A percentile compares a stretch with the other conserved stretches of the same genome.
Evolutionary conservation across 2,329 filamentous ascomycete species (phyloP).

Genomic region (Penicillium sp.): DNA sequence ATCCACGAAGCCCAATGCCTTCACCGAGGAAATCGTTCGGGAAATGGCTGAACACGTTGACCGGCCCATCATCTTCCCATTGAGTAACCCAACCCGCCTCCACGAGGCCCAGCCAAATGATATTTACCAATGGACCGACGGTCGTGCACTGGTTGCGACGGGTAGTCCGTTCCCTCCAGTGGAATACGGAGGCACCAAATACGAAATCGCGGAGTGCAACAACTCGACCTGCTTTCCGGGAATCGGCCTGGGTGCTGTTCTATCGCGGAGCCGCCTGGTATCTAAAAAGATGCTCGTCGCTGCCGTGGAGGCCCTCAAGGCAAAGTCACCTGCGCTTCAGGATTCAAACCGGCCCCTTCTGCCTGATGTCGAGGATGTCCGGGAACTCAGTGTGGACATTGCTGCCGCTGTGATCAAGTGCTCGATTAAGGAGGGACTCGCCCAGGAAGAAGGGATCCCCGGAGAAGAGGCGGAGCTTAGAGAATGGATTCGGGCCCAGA

Average conservation of each 20-base stretch:
- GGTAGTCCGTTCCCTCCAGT: constrained; percentile 80
- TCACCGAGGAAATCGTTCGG: constrained; percentile 69
- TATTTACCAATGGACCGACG: constrained; percentile 73
- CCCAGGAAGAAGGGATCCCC: constrained; percentile 65
- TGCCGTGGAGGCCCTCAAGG: constrained; percentile 70
- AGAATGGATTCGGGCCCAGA: constrained; percentile 43
- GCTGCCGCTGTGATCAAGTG: constrained; percentile 71
- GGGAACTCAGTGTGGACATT: constrained; percentile 73
- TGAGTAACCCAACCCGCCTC: constrained; percentile 80
- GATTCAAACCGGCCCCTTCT: constrained; percentile 65
- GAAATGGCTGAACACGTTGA: constrained; percentile 73
- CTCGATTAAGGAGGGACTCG: constrained; percentile 67
- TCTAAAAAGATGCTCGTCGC: constrained; percentile 79
- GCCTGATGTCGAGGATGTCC: constrained; percentile 71
- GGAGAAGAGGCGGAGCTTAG: constrained; percentile 34
- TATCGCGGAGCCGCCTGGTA: constrained; percentile 64
- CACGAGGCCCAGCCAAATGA: constrained; percentile 79
- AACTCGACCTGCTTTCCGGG: constrained; percentile 83
- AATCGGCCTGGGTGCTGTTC: constrained; percentile 75
- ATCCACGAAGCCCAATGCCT: constrained; percentile 71
- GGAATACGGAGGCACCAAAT: constrained; percentile 53
- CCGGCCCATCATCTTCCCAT: constrained; percentile 73
- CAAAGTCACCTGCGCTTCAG: constrained; percentile 66
- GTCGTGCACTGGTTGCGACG: constrained; percentile 74
- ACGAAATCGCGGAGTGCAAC: constrained; percentile 78